Evolutionary conservation across 2,329 filamentous ascomycete genomes (phyloP), one percentile per base, ranked within the genome.

Genomic region (Aspergillus sclerotialis): DNA sequence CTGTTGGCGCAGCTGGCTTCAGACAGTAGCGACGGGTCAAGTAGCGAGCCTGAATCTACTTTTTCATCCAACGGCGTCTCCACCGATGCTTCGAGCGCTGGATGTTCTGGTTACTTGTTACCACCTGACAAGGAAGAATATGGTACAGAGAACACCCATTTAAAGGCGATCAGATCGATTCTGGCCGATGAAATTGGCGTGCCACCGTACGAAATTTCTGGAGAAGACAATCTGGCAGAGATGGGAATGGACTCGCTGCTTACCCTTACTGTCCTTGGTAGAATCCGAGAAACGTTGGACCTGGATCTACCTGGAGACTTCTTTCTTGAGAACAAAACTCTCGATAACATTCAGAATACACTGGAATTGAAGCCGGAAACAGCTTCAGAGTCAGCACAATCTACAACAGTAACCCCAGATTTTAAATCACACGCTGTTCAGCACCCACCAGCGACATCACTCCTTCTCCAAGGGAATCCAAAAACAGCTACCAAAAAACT

Each of bases 221-320:
- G 52, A 16, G 52, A 60, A 7, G 58, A 58, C 8, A 65, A 66
- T 35, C 50, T 69, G 26, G 56, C 50, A 14, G 60, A 63, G 33
- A 55, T 68, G 46, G 65, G 65, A 4, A 64, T 69, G 52, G 65
- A 69, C 38, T 68, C 65, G 4, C 47, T 68, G 15, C 64, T 69
- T 54, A 63, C 62, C 5, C 51, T 68, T 17, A 65, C 64, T 2
- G 62, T 67, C 5, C 56, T 68, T 11, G 64, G 64, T 28, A 62
- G 58, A 32, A 60, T 69, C 19, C 64, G 65, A 7, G 65, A 69
- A 38, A 57, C 56, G 9, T 36, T 65, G 14, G 63, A 62, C 15
- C 45, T 67, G 11, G 62, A 66, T 25, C 48, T 69, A 0, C 51
- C 64, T 4, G 53, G 62, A 4, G 62, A 65, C 18, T 66, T 68